phyloP scores from a whole-genome alignment of 2,329 filamentous ascomycete species.

The Trichophyton equinum region DNA sequence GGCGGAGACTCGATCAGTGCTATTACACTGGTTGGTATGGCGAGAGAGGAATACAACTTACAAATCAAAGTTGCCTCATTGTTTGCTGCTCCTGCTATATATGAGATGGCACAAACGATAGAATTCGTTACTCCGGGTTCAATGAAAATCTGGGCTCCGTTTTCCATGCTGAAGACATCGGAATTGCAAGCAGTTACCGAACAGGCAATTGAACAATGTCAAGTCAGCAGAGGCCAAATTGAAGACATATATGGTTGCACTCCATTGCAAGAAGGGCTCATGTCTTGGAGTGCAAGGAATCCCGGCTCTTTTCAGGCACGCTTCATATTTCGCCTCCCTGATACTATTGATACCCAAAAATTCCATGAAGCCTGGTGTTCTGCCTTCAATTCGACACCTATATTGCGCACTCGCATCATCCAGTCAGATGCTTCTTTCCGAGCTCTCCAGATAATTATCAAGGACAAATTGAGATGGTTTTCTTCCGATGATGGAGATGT shows the following conservation, averaged over 20 bases:
- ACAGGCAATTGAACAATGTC: slow-evolving; percentile 7
- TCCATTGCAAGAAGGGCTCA: slow-evolving; percentile 29
- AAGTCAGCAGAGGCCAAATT: slow-evolving; percentile 11
- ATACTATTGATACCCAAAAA: slow-evolving; percentile 19
- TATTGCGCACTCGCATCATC: not conserved
- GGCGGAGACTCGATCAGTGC: slow-evolving; percentile 11
- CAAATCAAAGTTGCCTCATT: slow-evolving; percentile 7
- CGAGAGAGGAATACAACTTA: not conserved
- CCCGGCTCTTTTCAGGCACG: slow-evolving; percentile 29
- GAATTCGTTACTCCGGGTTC: not conserved
- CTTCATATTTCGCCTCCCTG: slow-evolving; percentile 21
- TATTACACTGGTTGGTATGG: slow-evolving; percentile 6
- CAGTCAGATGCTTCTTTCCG: not conserved
- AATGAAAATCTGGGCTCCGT: not conserved
- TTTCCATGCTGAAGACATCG: not conserved
- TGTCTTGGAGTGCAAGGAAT: slow-evolving; percentile 26
- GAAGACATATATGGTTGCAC: slow-evolving; percentile 30
- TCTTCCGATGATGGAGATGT: not conserved
- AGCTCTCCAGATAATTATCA: not conserved
- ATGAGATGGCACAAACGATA: not conserved
- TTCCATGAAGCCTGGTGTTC: slow-evolving; percentile 27
- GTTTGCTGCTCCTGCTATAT: slow-evolving; percentile 17
- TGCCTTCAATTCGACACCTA: not conserved
- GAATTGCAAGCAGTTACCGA: not conserved
- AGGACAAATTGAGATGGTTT: not conserved